Percentiles rank a stretch among this genome's conserved stretches.
phyloP scores from a whole-genome alignment of 345 rosid species.

The Erodium maritimum region DNA sequence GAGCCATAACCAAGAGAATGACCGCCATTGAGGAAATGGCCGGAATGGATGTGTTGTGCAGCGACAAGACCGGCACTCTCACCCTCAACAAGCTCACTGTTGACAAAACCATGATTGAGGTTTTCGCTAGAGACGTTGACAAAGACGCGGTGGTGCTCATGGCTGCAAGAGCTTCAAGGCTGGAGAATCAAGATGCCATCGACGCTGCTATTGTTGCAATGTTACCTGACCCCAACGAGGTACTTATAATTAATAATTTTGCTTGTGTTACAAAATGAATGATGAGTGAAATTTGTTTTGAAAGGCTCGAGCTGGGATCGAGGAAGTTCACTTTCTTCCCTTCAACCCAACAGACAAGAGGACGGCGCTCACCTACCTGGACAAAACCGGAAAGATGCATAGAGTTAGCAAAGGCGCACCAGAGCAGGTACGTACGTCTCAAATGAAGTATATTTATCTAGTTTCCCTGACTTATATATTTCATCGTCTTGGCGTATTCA shows the following conservation, averaged over 20 bases:
- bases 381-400: slow-evolving; percentile 56
- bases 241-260: slow-evolving; percentile 2
- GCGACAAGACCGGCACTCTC: slow-evolving; percentile 96
- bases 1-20: slow-evolving; percentile 98
- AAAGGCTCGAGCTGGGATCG: slow-evolving; percentile 84
- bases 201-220: slow-evolving; percentile 81
- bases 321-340: slow-evolving; percentile 81
- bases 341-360: slow-evolving; percentile 93
- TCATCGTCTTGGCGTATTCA: slow-evolving; percentile 13
- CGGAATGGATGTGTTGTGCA: slow-evolving; percentile 97
- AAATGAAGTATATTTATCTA: neutral
- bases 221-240: slow-evolving; percentile 96
- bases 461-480: neutral
- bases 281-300: slow-evolving; percentile 1
- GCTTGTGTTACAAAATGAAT: too few species aligned
- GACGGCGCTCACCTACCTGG: slow-evolving; percentile 87
- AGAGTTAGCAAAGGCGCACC: slow-evolving; percentile 98
- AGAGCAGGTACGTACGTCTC: slow-evolving; percentile 49
- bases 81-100: slow-evolving; percentile 87
- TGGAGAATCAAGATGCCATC: slow-evolving; percentile 92
- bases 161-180: slow-evolving; percentile 86
- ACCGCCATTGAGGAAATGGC: slow-evolving; percentile 99
- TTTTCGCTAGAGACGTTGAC: slow-evolving; percentile 51
- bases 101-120: slow-evolving; percentile 84
- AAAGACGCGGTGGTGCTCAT: slow-evolving; percentile 60